These are phyloP conservation scores for Exophiala mesophila DNA, from an alignment of 2,329 filamentous ascomycete genomes.

Conservation along the genomic window DNA sequence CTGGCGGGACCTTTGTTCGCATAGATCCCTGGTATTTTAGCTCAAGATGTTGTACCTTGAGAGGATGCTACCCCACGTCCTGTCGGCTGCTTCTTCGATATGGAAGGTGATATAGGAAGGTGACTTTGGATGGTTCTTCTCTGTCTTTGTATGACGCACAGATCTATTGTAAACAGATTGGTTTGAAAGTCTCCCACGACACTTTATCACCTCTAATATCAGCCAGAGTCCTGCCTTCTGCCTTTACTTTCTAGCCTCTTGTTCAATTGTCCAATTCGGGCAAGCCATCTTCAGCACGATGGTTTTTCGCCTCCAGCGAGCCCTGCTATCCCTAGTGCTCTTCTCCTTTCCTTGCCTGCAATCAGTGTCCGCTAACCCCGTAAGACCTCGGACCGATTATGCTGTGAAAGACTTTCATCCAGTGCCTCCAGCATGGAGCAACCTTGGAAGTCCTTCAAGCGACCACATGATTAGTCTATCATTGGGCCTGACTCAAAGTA, in stretches of 20 bases:
- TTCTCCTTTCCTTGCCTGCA: constrained; percentile 16
- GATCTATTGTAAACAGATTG: too few relatives aligned
- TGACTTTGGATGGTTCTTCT: too few relatives aligned
- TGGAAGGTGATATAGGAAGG: too few relatives aligned
- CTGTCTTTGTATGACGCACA: too few relatives aligned
- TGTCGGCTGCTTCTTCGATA: too few relatives aligned
- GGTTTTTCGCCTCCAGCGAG: constrained; percentile 6
- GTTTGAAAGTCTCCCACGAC: too few relatives aligned
- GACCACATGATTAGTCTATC: constrained; percentile 50
- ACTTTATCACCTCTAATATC: too few relatives aligned
- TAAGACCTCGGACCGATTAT: constrained; percentile 37
- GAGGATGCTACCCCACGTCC: too few relatives aligned
- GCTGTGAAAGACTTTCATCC: constrained; percentile 53
- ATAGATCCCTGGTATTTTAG: too few relatives aligned
- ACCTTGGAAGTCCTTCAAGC: constrained; percentile 43
- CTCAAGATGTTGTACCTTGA: too few relatives aligned
- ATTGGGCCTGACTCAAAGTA: constrained; percentile 50
- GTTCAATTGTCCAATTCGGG: not conserved
- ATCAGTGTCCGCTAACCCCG: constrained; percentile 12
- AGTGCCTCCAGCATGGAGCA: constrained; percentile 49
- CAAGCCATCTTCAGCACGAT: constrained; percentile 1
- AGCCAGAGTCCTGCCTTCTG: too few relatives aligned
- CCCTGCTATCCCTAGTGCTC: constrained; percentile 8
- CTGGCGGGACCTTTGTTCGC: too few relatives aligned
- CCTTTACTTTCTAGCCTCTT: constrained; percentile 1